Base-by-base conservation (phyloP, 2,329 filamentous ascomycete genomes). In the Akanthomyces lecanii region DNA sequence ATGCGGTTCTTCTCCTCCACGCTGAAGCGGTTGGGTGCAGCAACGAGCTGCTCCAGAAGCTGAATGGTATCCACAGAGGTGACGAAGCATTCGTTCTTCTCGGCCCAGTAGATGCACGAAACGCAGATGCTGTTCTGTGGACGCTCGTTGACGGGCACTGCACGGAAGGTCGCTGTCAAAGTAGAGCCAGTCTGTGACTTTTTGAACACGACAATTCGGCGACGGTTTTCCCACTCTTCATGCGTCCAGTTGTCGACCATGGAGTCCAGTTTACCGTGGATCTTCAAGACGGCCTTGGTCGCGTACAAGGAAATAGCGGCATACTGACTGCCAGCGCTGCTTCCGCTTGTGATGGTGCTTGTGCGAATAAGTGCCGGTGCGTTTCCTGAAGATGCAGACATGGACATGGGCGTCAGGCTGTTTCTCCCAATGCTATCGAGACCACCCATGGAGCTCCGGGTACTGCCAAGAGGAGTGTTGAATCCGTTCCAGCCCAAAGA, bases 1-100 rank as follows among this genome's bases (percentile, higher is more conserved):
- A 99, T 98, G 59, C 95, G 88, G 75, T 99, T 99, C 85, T 98
- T 99, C 80, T 98, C 95, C 74, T 98, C 94, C 5, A 98, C 93
- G 0, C 90, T 94, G 77, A 98, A 99, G 33, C 91, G 85, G 52
- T 88, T 87, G 0, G 85, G 83, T 0, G 81, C 75, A 0, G 87
- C 91, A 8, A 98, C 91, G 7, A 99, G 82, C 67, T 94, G 90
- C 77, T 98, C 95, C 2, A 99, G 82, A n/a, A 99, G 82, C 70
- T 89, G 90, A 70, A 99, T 98, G 2, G 94, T 97, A 76, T 99
- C 95, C 21, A 99, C 95, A 59, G 93, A 97, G 3, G 95, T 98
- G 61, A 98, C 92, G 74, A 88, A 98, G 76, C 89, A 97, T 70
- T 96, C 91, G 54, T 87, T 81, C 77, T 92, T 96, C 76, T 96